Evolutionary conservation across 768 basidiomycete species (phyloP).

Genomic region (Serendipita sp.): DNA sequence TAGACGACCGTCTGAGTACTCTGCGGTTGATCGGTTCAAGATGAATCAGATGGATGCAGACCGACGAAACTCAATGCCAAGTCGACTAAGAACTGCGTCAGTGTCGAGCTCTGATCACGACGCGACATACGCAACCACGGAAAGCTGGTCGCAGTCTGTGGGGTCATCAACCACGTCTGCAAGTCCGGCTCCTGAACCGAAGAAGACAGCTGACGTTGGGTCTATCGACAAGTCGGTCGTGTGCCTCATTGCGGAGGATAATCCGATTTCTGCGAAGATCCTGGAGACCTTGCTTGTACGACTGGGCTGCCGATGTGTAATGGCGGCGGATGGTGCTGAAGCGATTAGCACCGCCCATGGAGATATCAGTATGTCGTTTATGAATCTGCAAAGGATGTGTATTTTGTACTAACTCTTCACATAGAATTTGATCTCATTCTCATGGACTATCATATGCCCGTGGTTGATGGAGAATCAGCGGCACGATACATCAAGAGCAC

Average conservation of each 20-base stretch:
- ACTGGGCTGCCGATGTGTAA: conserved; percentile 87
- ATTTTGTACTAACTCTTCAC: conserved; percentile 13
- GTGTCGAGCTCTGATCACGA: conserved; percentile 68
- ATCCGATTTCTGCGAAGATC: conserved; percentile 96
- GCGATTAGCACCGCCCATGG: conserved; percentile 96
- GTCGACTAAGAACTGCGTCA: conserved; percentile 73
- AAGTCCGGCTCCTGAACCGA: conserved; percentile 15
- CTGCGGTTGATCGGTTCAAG: conserved; percentile 80
- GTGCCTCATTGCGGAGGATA: conserved; percentile 89
- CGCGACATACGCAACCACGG: conserved; percentile 38
- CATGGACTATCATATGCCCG: conserved; percentile 93
- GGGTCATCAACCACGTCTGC: conserved; percentile 38
- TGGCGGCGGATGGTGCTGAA: conserved; percentile 92
- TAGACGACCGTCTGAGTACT: conserved; percentile 82
- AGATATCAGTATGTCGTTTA: conserved; percentile 67
- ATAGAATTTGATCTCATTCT: conserved; percentile 90
- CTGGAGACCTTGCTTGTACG: conserved; percentile 88
- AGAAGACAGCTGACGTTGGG: conserved; percentile 56
- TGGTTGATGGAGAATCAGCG: conserved; percentile 91
- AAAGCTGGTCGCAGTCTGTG: conserved; percentile 47
- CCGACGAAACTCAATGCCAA: conserved; percentile 67
- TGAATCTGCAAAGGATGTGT: conserved; percentile 8
- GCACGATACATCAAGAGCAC: conserved; percentile 96
- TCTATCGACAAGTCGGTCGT: conserved; percentile 70
- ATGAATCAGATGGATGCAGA: conserved; percentile 55